Evolutionary conservation across 2,329 filamentous ascomycete species (phyloP), one percentile per base, ranked within the genome.

Genomic region (Didymella arachidicola): DNA sequence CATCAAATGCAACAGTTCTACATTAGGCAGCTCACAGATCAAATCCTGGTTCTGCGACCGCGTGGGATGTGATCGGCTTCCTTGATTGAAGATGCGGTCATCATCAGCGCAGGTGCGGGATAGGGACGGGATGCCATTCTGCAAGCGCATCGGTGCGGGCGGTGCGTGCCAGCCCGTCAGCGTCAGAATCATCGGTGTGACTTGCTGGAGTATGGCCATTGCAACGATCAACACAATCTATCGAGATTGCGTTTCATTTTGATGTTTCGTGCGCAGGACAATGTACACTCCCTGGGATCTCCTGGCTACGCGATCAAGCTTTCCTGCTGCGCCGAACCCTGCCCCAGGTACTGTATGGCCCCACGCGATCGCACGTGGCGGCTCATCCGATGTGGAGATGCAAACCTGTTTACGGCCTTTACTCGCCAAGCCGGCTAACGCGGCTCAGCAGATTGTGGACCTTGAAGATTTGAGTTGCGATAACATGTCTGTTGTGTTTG

Each of bases 131-230:
- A 53, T 53, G 55, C 49, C 49, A 49, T 53, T 39, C 38, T 49
- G 49, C 18, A 48, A 53, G 47, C 41, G 29, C 50, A 53, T 51
- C 57, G 48, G 61, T 58, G 61, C 63, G 65, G 59, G 50, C 63
- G 62, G 66, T 50, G 59, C 46, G 57, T 60, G 56, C 50, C 58
- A 58, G 59, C 48, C 51, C 57, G 56, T 57, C 53, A 57, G 41
- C 57, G 44, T 42, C 38, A 50, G 58, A 39, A 49, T 61, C 18
- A 67, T 66, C 65, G 60, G 60, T 67, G 57, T 62, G 63, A 60
- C 46, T 47, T 57, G 59, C 56, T 45, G 39, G 36, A 42, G 22
- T 29, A 4, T 26, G 19, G 3, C 22, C 5, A 45, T 42, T 27
- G 27, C 57, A 51, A 46, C 36, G 39, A 41, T 16, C 27, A 53